A percentile compares a stretch with the other conserved stretches of the same genome.
These are phyloP conservation scores for Aureobasidium pullulans DNA, from an alignment of 2,329 filamentous ascomycete species.

Conservation along the genomic window DNA sequence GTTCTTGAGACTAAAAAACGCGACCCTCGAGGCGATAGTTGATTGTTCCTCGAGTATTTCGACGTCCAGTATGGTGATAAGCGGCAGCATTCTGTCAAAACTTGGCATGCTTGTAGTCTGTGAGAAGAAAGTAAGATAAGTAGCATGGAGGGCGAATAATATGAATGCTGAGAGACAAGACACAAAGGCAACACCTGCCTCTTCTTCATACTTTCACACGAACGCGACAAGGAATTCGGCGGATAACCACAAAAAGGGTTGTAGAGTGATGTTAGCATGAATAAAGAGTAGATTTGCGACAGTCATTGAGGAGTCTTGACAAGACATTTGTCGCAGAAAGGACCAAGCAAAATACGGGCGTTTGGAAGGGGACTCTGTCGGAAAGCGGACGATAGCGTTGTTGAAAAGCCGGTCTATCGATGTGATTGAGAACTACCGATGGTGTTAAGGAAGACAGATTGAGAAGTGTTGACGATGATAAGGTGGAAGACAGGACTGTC, in stretches of 20 bases:
- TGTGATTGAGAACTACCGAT: too few species aligned
- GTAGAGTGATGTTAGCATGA: background rate
- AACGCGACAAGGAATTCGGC: background rate
- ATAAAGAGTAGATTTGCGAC: too few species aligned
- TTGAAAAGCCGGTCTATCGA: too few species aligned
- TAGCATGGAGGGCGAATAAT: background rate
- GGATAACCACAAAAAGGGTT: background rate
- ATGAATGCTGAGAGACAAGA: background rate
- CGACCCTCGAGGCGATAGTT: too few species aligned
- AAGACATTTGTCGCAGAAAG: too few species aligned
- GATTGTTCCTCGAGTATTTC: background rate
- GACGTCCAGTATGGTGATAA: background rate
- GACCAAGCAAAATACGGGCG: too few species aligned
- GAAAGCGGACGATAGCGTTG: too few species aligned
- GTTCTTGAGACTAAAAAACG: background rate
- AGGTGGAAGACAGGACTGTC: too few species aligned
- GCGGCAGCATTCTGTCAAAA: background rate
- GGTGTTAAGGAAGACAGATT: too few species aligned
- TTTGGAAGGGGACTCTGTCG: too few species aligned
- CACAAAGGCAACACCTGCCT: background rate
- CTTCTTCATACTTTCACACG: background rate
- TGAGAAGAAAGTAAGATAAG: background rate
- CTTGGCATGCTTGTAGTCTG: background rate
- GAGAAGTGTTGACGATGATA: too few species aligned
- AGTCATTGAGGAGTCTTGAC: too few species aligned